These are phyloP conservation scores for Malbranchea zuffiana DNA, from an alignment of 2,329 filamentous ascomycete genomes.

Conservation along the genomic window DNA sequence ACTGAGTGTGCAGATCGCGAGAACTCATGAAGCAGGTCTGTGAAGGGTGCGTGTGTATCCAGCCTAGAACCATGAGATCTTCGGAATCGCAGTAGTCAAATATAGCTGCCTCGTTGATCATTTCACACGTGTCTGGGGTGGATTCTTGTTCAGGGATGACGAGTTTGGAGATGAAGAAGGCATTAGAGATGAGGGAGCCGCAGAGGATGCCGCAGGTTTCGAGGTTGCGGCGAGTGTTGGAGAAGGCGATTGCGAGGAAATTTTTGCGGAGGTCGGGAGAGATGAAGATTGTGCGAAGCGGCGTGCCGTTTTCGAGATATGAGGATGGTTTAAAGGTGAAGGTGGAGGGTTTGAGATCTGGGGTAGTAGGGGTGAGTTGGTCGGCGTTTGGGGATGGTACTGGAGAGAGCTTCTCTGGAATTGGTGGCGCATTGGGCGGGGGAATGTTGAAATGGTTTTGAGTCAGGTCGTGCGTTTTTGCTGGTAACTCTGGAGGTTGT, in stretches of 20 bases:
- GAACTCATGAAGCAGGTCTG: slow-evolving; percentile 98
- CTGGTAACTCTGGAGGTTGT: slow-evolving; percentile 30
- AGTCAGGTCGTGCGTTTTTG: slow-evolving; percentile 26
- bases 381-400: slow-evolving; percentile 17
- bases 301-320: slow-evolving; percentile 78
- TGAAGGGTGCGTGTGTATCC: slow-evolving; percentile 96
- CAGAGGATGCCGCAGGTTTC: slow-evolving; percentile 95
- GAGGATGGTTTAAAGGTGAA: slow-evolving; percentile 76
- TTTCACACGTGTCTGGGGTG: slow-evolving; percentile 91
- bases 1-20: slow-evolving; percentile 84
- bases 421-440: slow-evolving; percentile 9
- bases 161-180: slow-evolving; percentile 78
- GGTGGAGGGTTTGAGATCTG: slow-evolving; percentile 37
- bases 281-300: slow-evolving; percentile 78
- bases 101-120: slow-evolving; percentile 69
- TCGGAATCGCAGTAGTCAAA: slow-evolving; percentile 83
- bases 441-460: slow-evolving; percentile 11
- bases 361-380: slow-evolving; percentile 1
- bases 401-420: slow-evolving; percentile 19
- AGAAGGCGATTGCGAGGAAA: slow-evolving; percentile 62
- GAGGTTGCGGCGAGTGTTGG: slow-evolving; percentile 70
- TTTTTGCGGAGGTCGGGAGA: slow-evolving; percentile 60
- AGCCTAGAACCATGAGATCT: slow-evolving; percentile 77
- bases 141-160: slow-evolving; percentile 84
- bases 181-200: slow-evolving; percentile 82